Percentiles rank a stretch among this genome's conserved stretches.
These are phyloP conservation scores for Perkinsus chesapeaki DNA, from an alignment of 169 alveolate genomes.

Conservation along the genomic window DNA sequence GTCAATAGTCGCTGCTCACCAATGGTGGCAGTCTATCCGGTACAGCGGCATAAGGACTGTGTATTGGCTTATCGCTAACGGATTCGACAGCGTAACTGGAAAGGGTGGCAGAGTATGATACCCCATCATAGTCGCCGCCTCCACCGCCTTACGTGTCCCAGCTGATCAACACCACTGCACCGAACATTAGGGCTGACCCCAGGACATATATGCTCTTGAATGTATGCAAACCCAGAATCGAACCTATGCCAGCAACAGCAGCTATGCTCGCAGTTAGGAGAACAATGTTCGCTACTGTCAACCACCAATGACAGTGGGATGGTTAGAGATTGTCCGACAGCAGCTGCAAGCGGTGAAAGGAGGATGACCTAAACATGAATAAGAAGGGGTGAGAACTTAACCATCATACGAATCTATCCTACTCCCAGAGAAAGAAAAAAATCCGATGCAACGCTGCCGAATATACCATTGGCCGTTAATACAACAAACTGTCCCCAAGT, in stretches of 20 bases:
- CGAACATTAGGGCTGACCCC: neutral
- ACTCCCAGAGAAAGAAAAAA: neutral
- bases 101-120: too few relatives aligned
- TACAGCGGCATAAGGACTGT: too few relatives aligned
- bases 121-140: too few relatives aligned
- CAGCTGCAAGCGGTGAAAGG: neutral
- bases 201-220: neutral
- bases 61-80: too few relatives aligned
- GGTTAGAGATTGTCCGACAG: neutral
- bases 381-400: too few relatives aligned
- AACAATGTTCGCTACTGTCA: neutral
- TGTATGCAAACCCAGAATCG: neutral
- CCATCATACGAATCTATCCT: neutral
- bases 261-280: neutral
- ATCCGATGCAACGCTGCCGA: neutral
- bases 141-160: slow-evolving; percentile 4
- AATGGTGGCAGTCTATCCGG: too few relatives aligned
- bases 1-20: too few relatives aligned
- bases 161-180: neutral
- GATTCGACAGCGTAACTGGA: too few relatives aligned
- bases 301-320: neutral
- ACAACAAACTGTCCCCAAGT: neutral
- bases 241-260: neutral
- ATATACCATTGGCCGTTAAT: neutral
- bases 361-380: neutral